Base-by-base conservation (phyloP, 116 monocot species). In the Posidonia oceanica region DNA sequence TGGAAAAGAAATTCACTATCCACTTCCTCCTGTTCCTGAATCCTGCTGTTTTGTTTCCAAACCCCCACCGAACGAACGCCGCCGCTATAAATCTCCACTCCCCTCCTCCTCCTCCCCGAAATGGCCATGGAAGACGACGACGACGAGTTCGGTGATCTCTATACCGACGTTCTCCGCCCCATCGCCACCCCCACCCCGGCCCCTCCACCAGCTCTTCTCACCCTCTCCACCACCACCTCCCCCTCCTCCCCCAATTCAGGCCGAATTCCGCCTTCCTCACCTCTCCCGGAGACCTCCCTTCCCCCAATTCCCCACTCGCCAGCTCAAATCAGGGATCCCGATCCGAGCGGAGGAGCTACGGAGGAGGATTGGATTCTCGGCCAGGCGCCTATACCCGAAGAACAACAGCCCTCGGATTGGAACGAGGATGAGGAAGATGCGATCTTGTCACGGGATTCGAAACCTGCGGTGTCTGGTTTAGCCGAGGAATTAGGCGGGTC, bases 81-180 rank as follows among this genome's bases (percentile, higher is more conserved):
- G 65, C 65, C 65, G 65, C 14, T 65, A 65, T 21, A 65, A 65
- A 65, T 42, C 39, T 18, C 7, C 18, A 3, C 4, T 36, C n/a
- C 42, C 65, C 40, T 12, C 39, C 65, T 20, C n/a, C 67, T n/a
- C 39, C 13, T 39, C 10, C 52, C 52, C 29, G 29, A 22, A 41
- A 38, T 51, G 70, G 75, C 54, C 65, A 83, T 85, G 74, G 89
- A 85, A 36, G 83, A 83, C 79, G 54, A 57, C 5, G 89, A 89
- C 73, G 89, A 86, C 79, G 89, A 86, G 77, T 89, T 89, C 73
- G 89, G 89, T 14, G 89, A 86, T 71, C 89, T 89, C 70, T 89
- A 89, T 75, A 67, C 81, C 57, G 89, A 89, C 54, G 79, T 89
- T 8, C 74, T 90, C 68, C 72, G 37, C 51, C 74, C 80, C 56